Percentiles rank a stretch among this genome's conserved stretches.
Evolutionary conservation across 2,329 filamentous ascomycete species (phyloP).

Genomic region (Tolypocladium sp.): DNA sequence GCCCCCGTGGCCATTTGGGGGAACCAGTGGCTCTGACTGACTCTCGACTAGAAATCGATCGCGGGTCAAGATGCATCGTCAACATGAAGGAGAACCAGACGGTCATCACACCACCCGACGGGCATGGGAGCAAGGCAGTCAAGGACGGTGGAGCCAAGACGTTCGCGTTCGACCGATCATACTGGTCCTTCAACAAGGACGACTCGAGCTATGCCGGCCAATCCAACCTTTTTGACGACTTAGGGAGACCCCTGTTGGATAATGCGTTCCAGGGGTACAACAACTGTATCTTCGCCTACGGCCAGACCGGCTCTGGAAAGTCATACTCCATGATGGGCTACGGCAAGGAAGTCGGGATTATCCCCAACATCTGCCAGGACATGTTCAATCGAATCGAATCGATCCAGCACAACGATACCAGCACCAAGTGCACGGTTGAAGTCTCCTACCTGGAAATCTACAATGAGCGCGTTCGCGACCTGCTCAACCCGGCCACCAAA

Average conservation of each 20-base stretch:
- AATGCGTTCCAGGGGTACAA: slow-evolving; percentile 99
- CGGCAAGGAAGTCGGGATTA: slow-evolving; percentile 89
- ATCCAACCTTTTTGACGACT: slow-evolving; percentile 76
- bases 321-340: slow-evolving; percentile 99
- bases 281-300: slow-evolving; percentile 99
- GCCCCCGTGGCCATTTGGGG: neutral
- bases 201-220: slow-evolving; percentile 83
- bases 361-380: slow-evolving; percentile 91
- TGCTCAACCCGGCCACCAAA: slow-evolving; percentile 91
- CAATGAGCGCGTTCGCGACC: slow-evolving; percentile 92
- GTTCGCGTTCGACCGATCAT: slow-evolving; percentile 94
- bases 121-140: slow-evolving; percentile 50
- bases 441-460: slow-evolving; percentile 99
- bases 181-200: slow-evolving; percentile 90
- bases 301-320: slow-evolving; percentile 96
- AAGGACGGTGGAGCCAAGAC: slow-evolving; percentile 69
- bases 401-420: slow-evolving; percentile 64
- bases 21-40: slow-evolving; percentile 7
- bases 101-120: slow-evolving; percentile 65
- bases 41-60: slow-evolving; percentile 62
- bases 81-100: slow-evolving; percentile 95
- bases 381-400: slow-evolving; percentile 84
- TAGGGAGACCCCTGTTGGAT: slow-evolving; percentile 84
- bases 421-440: slow-evolving; percentile 83
- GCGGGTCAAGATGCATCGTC: slow-evolving; percentile 91